Evolutionary conservation across 2,329 filamentous ascomycete genomes (phyloP).

Genomic region (Hortaea sp.): DNA sequence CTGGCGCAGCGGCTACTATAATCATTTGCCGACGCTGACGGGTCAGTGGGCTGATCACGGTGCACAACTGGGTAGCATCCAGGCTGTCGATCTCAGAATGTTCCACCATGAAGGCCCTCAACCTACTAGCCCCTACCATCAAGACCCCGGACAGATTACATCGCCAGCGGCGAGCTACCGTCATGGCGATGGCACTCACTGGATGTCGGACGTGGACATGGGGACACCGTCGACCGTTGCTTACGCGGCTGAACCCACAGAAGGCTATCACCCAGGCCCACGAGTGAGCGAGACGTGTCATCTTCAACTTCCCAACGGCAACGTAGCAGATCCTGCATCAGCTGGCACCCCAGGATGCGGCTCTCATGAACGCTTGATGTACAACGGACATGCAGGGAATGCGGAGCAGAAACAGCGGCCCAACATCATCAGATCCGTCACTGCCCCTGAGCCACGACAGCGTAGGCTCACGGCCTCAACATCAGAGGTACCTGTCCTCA

Average conservation of each 20-base stretch:
- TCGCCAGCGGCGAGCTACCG: conserved; percentile 15
- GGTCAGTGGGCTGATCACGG: conserved; percentile 9
- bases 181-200: conserved; percentile 12
- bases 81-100: conserved; percentile 20
- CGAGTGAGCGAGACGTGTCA: conserved; percentile 7
- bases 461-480: conserved; percentile 5
- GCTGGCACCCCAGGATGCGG: too few relatives aligned
- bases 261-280: conserved; percentile 11
- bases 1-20: conserved; percentile 1
- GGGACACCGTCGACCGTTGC: conserved; percentile 17
- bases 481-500: conserved; percentile 9
- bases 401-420: conserved; percentile 10
- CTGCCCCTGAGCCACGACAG: conserved; percentile 15
- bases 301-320: conserved; percentile 3
- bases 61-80: conserved; percentile 13
- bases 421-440: conserved; percentile 14
- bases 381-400: too few relatives aligned
- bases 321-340: too few relatives aligned
- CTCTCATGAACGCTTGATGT: too few relatives aligned
- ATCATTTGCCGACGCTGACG: conserved; percentile 7
- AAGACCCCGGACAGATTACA: conserved; percentile 12
- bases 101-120: conserved; percentile 14
- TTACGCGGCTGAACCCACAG: conserved; percentile 13
- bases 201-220: conserved; percentile 21
- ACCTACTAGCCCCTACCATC: conserved; percentile 11